Evolutionary conservation across 495 filamentous ascomycete genomes (phyloP).

Genomic region (Penicillium angulare): DNA sequence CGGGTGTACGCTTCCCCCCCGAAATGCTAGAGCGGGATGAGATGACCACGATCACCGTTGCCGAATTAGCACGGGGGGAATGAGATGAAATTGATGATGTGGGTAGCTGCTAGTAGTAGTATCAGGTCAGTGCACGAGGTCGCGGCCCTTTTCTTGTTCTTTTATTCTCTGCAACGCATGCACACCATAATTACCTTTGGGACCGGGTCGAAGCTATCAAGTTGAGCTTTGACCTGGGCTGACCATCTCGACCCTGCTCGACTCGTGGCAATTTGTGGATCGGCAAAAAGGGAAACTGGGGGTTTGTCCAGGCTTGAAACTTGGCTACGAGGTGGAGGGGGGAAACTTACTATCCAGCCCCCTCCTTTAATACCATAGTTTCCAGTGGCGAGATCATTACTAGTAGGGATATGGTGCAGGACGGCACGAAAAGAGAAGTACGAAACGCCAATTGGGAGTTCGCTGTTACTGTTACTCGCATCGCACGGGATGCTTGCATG

Average conservation of each 20-base stretch:
- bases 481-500: conserved; percentile 3
- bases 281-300: conserved; percentile 16
- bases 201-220: conserved; percentile 22
- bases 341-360: background rate
- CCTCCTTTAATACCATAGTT: too few relatives aligned
- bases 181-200: conserved; percentile 28
- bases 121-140: conserved; percentile 27
- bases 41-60: conserved; percentile 19
- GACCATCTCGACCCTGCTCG: conserved; percentile 10
- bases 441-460: background rate
- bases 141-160: conserved; percentile 18
- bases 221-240: conserved; percentile 17
- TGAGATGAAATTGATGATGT: background rate
- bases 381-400: background rate
- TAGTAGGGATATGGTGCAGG: conserved; percentile 16
- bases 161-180: conserved; percentile 17
- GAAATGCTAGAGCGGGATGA: conserved; percentile 9
- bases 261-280: conserved; percentile 10
- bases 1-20: conserved; percentile 19
- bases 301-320: background rate
- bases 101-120: conserved; percentile 9
- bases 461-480: background rate
- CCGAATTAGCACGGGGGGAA: conserved; percentile 11
- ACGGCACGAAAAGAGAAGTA: conserved; percentile 14
- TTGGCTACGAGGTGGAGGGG: background rate